Percentiles rank a stretch among this genome's conserved stretches.
Conservation (phyloP, 768 basidiomycete genomes). For the Xerocomellus amylosporus region DNA sequence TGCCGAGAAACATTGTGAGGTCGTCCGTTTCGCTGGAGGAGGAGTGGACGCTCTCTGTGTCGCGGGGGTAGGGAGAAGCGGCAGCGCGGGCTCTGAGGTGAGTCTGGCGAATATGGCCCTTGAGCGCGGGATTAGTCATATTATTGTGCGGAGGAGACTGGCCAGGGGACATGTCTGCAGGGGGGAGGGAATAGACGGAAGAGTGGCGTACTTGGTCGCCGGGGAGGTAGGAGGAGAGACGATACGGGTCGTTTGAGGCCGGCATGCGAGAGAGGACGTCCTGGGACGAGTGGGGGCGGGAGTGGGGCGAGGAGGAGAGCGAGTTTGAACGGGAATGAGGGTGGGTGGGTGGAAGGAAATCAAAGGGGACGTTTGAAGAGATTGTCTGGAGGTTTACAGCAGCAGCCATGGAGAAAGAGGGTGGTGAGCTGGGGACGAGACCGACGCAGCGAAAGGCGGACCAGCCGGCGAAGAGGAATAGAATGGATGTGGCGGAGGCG, state of each 20-base stretch:
- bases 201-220: constrained; percentile 46
- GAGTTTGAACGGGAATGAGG: constrained; percentile 78
- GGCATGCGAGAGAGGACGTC: constrained; percentile 56
- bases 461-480: constrained; percentile 46
- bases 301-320: constrained; percentile 69
- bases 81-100: constrained; percentile 79
- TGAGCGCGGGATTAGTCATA: constrained; percentile 71
- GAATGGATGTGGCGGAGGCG: not conserved
- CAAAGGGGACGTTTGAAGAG: constrained; percentile 63
- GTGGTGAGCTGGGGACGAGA: constrained; percentile 34
- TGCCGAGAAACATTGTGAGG: constrained; percentile 69
- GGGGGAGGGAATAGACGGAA: constrained; percentile 41
- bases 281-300: constrained; percentile 78
- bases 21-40: constrained; percentile 90
- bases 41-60: constrained; percentile 82
- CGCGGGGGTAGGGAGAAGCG: constrained; percentile 83
- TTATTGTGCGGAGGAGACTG: constrained; percentile 77
- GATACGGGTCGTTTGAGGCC: constrained; percentile 66
- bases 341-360: constrained; percentile 61
- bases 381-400: constrained; percentile 75
- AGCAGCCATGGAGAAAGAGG: constrained; percentile 60
- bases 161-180: constrained; percentile 42
- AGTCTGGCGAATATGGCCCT: constrained; percentile 70
- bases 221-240: constrained; percentile 52
- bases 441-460: constrained; percentile 43